Conservation (phyloP, 345 rosid species). For the Camelina laxa region DNA sequence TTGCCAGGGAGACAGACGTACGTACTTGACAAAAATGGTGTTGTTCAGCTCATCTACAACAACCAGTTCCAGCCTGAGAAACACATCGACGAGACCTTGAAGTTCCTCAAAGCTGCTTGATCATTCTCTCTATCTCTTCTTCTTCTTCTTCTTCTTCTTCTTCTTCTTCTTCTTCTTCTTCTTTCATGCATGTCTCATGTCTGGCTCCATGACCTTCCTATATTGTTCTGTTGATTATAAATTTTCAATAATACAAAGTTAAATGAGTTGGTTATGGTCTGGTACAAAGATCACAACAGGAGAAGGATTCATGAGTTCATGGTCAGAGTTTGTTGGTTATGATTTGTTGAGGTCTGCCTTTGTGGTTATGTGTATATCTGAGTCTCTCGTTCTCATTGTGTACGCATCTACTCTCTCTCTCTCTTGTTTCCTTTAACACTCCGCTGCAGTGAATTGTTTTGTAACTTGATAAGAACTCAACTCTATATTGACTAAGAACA, state of each 20-base stretch:
- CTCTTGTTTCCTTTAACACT: too few species aligned
- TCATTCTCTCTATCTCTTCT: constrained; percentile 20
- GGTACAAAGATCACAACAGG: too few species aligned
- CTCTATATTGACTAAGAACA: too few species aligned
- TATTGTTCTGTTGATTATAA: neutral
- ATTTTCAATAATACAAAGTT: constrained; percentile 3
- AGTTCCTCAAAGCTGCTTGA: constrained; percentile 50
- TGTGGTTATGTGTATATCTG: neutral
- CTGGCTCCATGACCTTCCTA: neutral
- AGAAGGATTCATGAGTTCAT: neutral
- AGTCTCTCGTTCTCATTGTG: neutral
- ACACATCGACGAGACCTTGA: constrained; percentile 94
- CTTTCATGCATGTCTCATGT: constrained; percentile 11
- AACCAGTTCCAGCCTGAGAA: constrained; percentile 98
- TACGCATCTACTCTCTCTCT: neutral
- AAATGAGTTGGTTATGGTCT: too few species aligned
- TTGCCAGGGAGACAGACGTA: constrained; percentile 97
- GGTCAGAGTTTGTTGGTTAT: neutral
- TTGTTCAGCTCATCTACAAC: constrained; percentile 86
- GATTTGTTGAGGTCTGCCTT: too few species aligned
- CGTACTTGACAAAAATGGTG: constrained; percentile 90
- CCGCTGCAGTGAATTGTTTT: too few species aligned
- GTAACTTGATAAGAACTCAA: too few species aligned
- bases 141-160: too few species aligned
- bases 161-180: too few species aligned